phyloP scores from a whole-genome alignment of 2,329 filamentous ascomycete genomes.

The Moelleriella libera region DNA sequence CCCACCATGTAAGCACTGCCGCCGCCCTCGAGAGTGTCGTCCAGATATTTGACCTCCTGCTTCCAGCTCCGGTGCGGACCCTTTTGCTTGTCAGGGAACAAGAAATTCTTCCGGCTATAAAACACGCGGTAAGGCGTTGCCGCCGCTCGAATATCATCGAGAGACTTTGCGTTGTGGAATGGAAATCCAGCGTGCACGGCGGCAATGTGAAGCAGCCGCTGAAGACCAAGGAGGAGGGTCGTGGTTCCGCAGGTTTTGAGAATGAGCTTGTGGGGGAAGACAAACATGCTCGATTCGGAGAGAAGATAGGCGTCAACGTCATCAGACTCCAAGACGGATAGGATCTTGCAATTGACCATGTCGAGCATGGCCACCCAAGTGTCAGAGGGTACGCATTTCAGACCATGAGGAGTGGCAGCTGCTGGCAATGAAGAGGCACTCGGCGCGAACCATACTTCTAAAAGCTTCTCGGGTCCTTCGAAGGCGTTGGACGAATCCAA shows the following conservation, averaged over 20 bases:
- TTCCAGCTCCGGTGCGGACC: conserved; percentile 96
- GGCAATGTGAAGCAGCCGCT: conserved; percentile 85
- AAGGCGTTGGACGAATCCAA: conserved; percentile 94
- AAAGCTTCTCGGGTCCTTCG: conserved; percentile 93
- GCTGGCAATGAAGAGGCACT: conserved; percentile 59
- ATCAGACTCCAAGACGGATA: conserved; percentile 86
- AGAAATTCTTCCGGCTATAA: conserved; percentile 97
- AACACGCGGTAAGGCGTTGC: conserved; percentile 92
- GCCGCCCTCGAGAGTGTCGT: conserved; percentile 80
- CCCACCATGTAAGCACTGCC: conserved; percentile 99
- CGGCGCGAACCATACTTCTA: conserved; percentile 96
- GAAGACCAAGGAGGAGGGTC: conserved; percentile 77
- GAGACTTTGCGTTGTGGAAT: conserved; percentile 53
- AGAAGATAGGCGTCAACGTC: conserved; percentile 92
- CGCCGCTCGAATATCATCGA: conserved; percentile 55
- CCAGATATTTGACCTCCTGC: conserved; percentile 84
- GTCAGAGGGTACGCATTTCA: conserved; percentile 75
- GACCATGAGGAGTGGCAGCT: conserved; percentile 55
- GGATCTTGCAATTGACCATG: conserved; percentile 94
- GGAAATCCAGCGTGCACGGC: conserved; percentile 81
- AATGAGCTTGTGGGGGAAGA: conserved; percentile 98
- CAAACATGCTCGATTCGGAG: conserved; percentile 99
- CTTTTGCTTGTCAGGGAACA: conserved; percentile 87
- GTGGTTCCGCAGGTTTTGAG: conserved; percentile 98
- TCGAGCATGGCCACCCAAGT: conserved; percentile 96